A percentile compares a stretch with the other conserved stretches of the same genome.
Evolutionary conservation across 1,284 basidiomycete species (phyloP).

Genomic region (Cryptococcus sp.): DNA sequence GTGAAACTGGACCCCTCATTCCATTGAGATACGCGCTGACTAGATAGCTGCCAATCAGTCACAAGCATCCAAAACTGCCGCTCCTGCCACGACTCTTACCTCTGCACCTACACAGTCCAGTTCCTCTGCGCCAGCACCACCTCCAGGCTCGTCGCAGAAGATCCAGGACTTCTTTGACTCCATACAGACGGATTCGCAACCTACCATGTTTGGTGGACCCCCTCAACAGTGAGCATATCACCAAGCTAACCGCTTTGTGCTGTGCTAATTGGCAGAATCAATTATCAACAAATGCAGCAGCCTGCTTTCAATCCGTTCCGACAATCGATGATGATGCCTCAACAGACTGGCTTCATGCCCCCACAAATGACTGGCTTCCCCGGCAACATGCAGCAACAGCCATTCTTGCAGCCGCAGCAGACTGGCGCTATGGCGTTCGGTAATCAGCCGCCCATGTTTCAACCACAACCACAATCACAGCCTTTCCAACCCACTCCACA

Average conservation of each 20-base stretch:
- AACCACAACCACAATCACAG: conserved; percentile 52
- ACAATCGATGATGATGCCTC: conserved; percentile 53
- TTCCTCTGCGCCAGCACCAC: conserved; percentile 15
- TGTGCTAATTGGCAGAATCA: conserved; percentile 3
- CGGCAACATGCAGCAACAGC: conserved; percentile 19
- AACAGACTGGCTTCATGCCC: conserved; percentile 55
- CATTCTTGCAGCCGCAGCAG: conserved; percentile 49
- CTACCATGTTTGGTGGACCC: conserved; percentile 39
- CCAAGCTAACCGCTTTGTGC: background rate
- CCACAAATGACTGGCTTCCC: conserved; percentile 62
- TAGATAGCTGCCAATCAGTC: no score
- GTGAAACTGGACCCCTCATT: background rate
- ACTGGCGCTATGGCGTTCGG: conserved; percentile 43
- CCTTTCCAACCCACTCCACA: conserved; percentile 32
- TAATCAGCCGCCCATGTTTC: conserved; percentile 39
- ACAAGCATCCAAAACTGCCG: no score
- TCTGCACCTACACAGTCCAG: conserved; percentile 4
- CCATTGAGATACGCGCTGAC: no score
- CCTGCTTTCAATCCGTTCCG: conserved; percentile 73
- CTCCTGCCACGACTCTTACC: conserved; percentile 9
- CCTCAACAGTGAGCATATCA: conserved; percentile 12
- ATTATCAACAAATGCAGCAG: conserved; percentile 15
- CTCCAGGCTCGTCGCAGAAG: conserved; percentile 37
- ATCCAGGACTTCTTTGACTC: conserved; percentile 86
- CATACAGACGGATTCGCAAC: conserved; percentile 73